Conservation (phyloP, 176 grass and related monocot species). For the Aechmea fasciata region DNA sequence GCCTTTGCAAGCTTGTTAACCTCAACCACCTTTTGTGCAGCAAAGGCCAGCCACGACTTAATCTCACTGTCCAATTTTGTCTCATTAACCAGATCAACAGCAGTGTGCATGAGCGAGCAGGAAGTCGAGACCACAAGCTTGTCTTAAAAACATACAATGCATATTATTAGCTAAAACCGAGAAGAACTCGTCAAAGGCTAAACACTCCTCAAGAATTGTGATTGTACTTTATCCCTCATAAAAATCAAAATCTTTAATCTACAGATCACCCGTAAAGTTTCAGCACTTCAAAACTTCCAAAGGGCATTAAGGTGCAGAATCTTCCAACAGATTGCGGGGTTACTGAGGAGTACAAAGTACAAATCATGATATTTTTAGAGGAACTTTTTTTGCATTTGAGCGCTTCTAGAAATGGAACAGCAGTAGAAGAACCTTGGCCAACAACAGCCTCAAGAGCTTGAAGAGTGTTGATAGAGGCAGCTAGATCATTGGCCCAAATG, state of each 20-base stretch:
- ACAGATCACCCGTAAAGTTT: too few relatives aligned
- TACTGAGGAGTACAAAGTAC: too few relatives aligned
- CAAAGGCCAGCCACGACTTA: constrained; percentile 96
- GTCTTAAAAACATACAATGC: constrained; percentile 34
- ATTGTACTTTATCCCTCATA: too few relatives aligned
- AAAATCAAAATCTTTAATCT: too few relatives aligned
- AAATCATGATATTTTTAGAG: too few relatives aligned
- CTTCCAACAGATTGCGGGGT: too few relatives aligned
- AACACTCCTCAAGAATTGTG: not conserved
- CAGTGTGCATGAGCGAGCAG: constrained; percentile 93
- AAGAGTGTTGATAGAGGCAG: constrained; percentile 66
- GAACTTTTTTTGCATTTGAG: too few relatives aligned
- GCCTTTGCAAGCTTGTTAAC: constrained; percentile 91
- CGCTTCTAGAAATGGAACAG: too few relatives aligned
- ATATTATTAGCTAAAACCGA: not conserved
- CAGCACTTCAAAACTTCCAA: too few relatives aligned
- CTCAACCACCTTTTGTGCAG: constrained; percentile 98
- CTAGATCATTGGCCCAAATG: constrained; percentile 89
- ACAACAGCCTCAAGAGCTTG: constrained; percentile 57
- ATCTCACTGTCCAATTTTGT: constrained; percentile 85
- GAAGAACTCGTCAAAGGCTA: not conserved
- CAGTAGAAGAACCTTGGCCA: constrained; percentile 56
- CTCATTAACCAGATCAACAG: constrained; percentile 90
- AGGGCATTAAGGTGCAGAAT: too few relatives aligned
- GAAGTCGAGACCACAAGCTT: constrained; percentile 95